A percentile compares a stretch with the other conserved stretches of the same genome.
phyloP scores from a whole-genome alignment of 2,329 filamentous ascomycete species.

The Myriosclerotinia scirpicola region DNA sequence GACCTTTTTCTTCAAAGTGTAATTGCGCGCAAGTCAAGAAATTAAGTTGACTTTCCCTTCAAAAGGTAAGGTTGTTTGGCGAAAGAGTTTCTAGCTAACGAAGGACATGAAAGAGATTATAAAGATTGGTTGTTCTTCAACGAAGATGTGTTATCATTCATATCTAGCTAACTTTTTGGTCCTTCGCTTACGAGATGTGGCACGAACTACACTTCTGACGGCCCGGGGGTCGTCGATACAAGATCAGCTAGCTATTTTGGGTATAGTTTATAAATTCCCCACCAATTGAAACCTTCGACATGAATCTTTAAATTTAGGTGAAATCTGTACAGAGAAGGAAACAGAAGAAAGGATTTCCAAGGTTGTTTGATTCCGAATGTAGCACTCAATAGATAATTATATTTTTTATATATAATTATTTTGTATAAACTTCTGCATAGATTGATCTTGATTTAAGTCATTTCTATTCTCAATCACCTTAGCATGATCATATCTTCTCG shows the following conservation, averaged over 20 bases:
- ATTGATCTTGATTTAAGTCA: neutral
- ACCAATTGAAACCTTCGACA: slow-evolving; percentile 10
- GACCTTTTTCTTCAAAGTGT: slow-evolving; percentile 27
- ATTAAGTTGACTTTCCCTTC: neutral
- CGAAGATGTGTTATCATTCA: slow-evolving; percentile 15
- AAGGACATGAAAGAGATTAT: slow-evolving; percentile 19
- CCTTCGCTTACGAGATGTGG: slow-evolving; percentile 23
- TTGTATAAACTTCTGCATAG: neutral
- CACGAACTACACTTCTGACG: slow-evolving; percentile 9
- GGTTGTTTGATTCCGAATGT: neutral
- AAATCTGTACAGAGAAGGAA: slow-evolving; percentile 23
- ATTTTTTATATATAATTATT: neutral
- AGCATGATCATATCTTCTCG: neutral
- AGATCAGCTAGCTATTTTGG: slow-evolving; percentile 7
- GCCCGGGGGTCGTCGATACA: neutral
- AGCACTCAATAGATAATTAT: neutral
- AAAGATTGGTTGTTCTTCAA: slow-evolving; percentile 1
- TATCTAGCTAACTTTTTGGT: slow-evolving; percentile 14
- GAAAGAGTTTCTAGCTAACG: neutral
- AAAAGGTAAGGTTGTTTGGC: neutral
- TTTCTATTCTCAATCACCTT: neutral
- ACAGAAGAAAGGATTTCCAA: neutral
- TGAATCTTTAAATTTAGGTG: slow-evolving; percentile 9
- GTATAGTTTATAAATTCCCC: neutral
- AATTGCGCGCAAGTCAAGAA: slow-evolving; percentile 32